A percentile compares a stretch with the other conserved stretches of the same genome.
These are phyloP conservation scores for Phoma sp. DNA, from an alignment of 2,329 filamentous ascomycete species.

Conservation along the genomic window DNA sequence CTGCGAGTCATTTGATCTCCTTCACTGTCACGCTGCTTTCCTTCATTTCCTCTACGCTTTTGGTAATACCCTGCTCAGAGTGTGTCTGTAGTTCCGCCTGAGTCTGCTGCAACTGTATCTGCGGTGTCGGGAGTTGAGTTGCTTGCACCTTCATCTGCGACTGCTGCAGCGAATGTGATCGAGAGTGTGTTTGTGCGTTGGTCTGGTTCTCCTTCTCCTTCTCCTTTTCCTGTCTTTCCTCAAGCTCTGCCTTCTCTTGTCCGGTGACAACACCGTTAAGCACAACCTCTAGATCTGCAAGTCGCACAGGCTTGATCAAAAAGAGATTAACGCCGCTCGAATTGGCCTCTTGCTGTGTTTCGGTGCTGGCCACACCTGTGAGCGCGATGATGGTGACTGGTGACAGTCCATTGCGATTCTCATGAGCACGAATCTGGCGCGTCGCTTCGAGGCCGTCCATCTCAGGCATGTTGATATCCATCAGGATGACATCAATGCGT, in stretches of 20 bases:
- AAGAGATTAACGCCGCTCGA: constrained; percentile 63
- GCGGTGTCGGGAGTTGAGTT: neutral
- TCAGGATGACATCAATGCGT: constrained; percentile 42
- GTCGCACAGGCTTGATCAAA: constrained; percentile 61
- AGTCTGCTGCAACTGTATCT: neutral
- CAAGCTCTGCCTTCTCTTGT: constrained; percentile 33
- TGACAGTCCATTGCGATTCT: constrained; percentile 51
- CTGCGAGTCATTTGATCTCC: constrained; percentile 16
- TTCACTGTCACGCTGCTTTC: neutral
- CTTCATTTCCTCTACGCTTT: neutral
- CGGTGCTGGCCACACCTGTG: constrained; percentile 60
- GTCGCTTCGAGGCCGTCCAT: constrained; percentile 53
- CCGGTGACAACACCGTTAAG: constrained; percentile 45
- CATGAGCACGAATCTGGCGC: constrained; percentile 53
- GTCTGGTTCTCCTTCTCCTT: constrained; percentile 13
- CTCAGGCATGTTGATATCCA: constrained; percentile 50
- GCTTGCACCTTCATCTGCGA: neutral
- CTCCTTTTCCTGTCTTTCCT: constrained; percentile 21
- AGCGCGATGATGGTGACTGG: constrained; percentile 60
- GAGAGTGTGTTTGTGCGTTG: neutral
- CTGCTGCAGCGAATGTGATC: constrained; percentile 1
- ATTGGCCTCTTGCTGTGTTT: constrained; percentile 59
- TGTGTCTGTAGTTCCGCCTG: neutral
- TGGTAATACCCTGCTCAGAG: neutral
- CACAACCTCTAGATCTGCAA: constrained; percentile 54